Conservation (phyloP, 2,329 filamentous ascomycete genomes). For the Claviceps cyperi region DNA sequence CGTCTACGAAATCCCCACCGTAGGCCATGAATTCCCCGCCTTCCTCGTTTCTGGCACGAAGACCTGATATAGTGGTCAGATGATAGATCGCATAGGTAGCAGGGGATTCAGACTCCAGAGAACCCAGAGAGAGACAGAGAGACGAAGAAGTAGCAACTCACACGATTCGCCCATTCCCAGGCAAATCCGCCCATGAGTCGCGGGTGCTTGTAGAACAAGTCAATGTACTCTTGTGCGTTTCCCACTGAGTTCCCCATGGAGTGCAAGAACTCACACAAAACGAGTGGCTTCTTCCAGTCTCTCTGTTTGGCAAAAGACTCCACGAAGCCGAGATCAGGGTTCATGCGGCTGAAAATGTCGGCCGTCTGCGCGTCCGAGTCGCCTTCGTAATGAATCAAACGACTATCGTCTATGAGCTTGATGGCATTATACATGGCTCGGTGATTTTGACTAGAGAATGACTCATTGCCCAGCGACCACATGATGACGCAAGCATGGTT, state of each 20-base stretch:
- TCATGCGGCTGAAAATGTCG: conserved; percentile 55
- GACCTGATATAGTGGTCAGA: conserved; percentile 11
- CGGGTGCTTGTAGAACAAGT: conserved; percentile 42
- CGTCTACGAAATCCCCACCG: conserved; percentile 47
- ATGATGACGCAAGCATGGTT: conserved; percentile 53
- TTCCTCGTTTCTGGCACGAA: conserved; percentile 28
- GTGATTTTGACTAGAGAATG: conserved; percentile 55
- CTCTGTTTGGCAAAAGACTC: conserved; percentile 24
- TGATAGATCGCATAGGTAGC: neutral
- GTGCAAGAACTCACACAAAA: conserved; percentile 40
- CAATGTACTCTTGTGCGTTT: conserved; percentile 50
- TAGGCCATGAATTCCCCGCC: conserved; percentile 39
- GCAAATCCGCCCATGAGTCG: conserved; percentile 46
- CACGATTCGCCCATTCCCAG: conserved; percentile 50
- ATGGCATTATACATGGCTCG: conserved; percentile 52
- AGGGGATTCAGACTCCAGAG: neutral
- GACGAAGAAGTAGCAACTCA: neutral
- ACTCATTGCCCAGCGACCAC: conserved; percentile 60
- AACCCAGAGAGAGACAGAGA: neutral
- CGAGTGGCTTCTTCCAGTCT: conserved; percentile 39
- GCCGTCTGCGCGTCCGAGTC: conserved; percentile 42
- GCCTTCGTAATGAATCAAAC: conserved; percentile 52
- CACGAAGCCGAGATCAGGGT: conserved; percentile 35
- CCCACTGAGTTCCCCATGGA: conserved; percentile 65
- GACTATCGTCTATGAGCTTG: conserved; percentile 38